Base-by-base conservation (phyloP, 2,329 filamentous ascomycete species). In the Zymoseptoria crescenta region DNA sequence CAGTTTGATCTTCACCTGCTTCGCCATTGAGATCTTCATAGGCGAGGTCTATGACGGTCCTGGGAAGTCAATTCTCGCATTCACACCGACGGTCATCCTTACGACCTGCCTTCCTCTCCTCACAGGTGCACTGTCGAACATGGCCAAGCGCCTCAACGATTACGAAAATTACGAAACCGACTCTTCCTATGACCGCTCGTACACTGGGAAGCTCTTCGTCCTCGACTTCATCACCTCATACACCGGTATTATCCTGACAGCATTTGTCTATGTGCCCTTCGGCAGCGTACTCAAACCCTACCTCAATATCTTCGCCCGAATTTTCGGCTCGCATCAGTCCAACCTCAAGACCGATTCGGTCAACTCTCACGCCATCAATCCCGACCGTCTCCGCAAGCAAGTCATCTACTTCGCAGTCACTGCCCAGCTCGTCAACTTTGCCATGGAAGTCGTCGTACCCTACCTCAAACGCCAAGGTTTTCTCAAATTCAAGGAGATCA, bases 171-270 rank as follows among this genome's bases (percentile, higher is more conserved):
- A 97, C 72, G 88, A 92, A 67, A 97, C 91, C 0, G 83, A 88
- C 59, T 90, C 92, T 65, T 87, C 86, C 13, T 88, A 96, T 68
- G 85, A 96, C 61, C 84, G 88, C 20, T 88, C 92, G 1, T 83
- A 96, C 70, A 90, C 94, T 0, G 86, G 89, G 59, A 99, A 99
- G 78, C 88, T 96, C 35, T 97, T 99, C 69, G 86, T 97, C 13
- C 83, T 97, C 69, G 96, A 96, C 77, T 96, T 96, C 75, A 93
- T 97, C 75, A 96, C 91, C 5, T 96, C 92, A 0, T 97, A 96
- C 72, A 85, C 96, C 56, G 89, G 91, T 0, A 87, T 95, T n/a
- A 87, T 96, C 70, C 82, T 97, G 19, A 96, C 92, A 0, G 90
- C 92, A 0, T 97, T 96, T 67, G 85, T 96, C 63, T 97, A 96